These are phyloP conservation scores for Arabis alpina DNA, from an alignment of 345 rosid genomes.

Conservation along the genomic window DNA sequence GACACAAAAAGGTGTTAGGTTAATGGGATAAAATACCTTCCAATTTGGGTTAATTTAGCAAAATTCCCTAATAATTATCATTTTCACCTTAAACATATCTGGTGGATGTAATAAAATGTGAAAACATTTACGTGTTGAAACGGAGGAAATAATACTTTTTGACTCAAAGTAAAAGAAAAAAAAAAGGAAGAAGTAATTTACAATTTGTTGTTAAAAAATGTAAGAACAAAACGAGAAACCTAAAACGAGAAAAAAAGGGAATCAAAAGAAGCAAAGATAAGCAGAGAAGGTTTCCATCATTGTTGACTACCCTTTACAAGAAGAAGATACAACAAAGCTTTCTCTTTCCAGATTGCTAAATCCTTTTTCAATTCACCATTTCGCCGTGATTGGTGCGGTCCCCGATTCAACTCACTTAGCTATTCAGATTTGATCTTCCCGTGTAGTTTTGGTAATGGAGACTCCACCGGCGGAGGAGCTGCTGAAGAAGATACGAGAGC, in stretches of 20 bases:
- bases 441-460: conserved; percentile 49
- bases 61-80: no score
- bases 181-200: no score
- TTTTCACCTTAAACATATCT: no score
- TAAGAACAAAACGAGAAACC: conserved; percentile 33
- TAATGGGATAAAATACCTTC: no score
- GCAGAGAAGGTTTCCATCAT: conserved; percentile 36
- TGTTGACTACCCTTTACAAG: conserved; percentile 32
- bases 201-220: background rate
- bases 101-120: no score
- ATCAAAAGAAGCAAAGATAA: conserved; percentile 35
- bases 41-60: no score
- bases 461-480: conserved; percentile 85
- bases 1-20: no score
- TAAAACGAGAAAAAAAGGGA: conserved; percentile 31
- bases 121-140: no score
- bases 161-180: no score
- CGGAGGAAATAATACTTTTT: no score
- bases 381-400: conserved; percentile 11
- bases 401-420: conserved; percentile 11
- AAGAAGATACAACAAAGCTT: conserved; percentile 2
- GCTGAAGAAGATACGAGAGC: conserved; percentile 77
- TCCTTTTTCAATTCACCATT: conserved; percentile 3
- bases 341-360: background rate
- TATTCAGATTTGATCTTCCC: conserved; percentile 39